Percentiles rank a stretch among this genome's conserved stretches.
Conservation (phyloP, 2,329 filamentous ascomycete genomes). For the Sporothrix variecibatus region DNA sequence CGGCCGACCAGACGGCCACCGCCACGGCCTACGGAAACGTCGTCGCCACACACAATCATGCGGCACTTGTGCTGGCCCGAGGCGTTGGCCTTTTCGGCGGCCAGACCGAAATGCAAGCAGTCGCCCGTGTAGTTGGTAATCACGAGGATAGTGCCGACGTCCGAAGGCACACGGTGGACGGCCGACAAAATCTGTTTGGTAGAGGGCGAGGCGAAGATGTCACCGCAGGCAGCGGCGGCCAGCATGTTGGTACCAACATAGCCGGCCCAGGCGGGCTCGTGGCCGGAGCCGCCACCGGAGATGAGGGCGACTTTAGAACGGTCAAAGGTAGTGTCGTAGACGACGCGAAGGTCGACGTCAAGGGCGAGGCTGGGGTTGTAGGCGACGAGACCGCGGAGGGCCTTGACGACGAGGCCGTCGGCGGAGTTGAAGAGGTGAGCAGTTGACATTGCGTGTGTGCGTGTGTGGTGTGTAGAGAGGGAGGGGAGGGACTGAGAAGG, state of each 20-base stretch:
- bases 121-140: conserved; percentile 68
- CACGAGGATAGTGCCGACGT: conserved; percentile 59
- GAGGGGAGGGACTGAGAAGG: background rate
- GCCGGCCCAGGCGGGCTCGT: conserved; percentile 64
- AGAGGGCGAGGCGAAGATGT: conserved; percentile 65
- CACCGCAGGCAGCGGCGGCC: conserved; percentile 61
- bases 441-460: conserved; percentile 48
- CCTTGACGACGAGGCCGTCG: conserved; percentile 56
- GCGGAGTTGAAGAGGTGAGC: conserved; percentile 55
- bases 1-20: conserved; percentile 61
- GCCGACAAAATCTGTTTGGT: conserved; percentile 64
- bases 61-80: conserved; percentile 52
- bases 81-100: conserved; percentile 59
- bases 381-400: conserved; percentile 53
- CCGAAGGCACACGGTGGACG: conserved; percentile 56
- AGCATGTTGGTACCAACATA: conserved; percentile 65
- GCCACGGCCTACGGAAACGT: conserved; percentile 63
- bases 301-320: conserved; percentile 52
- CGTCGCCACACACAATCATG: conserved; percentile 64
- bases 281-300: conserved; percentile 58
- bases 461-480: background rate
- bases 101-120: conserved; percentile 62
- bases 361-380: conserved; percentile 55
- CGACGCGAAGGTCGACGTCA: conserved; percentile 54
- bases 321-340: conserved; percentile 51